These are phyloP conservation scores for Dactylella cylindrospora DNA, from an alignment of 2,329 filamentous ascomycete species.

Conservation along the genomic window DNA sequence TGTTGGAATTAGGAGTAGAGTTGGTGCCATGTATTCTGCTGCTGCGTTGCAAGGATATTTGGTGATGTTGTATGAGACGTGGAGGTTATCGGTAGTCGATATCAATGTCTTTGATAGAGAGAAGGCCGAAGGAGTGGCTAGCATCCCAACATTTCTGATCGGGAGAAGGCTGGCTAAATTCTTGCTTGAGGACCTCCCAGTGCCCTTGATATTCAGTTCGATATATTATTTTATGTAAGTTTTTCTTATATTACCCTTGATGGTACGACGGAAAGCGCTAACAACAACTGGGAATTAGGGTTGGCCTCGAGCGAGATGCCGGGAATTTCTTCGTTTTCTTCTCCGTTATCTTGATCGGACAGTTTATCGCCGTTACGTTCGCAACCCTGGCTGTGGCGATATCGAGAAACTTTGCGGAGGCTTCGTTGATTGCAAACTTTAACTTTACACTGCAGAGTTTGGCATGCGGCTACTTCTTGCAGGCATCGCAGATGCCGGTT, in stretches of 20 bases:
- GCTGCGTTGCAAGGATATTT: conserved; percentile 74
- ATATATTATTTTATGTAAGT: conserved; percentile 33
- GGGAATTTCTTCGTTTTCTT: conserved; percentile 73
- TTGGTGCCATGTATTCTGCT: conserved; percentile 72
- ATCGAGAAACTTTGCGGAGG: conserved; percentile 67
- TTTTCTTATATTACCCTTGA: too few species aligned
- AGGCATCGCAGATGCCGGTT: conserved; percentile 70
- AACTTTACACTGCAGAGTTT: conserved; percentile 72
- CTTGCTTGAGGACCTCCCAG: conserved; percentile 70
- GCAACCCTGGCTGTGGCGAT: conserved; percentile 68
- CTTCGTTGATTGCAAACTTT: conserved; percentile 71
- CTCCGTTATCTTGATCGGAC: conserved; percentile 66
- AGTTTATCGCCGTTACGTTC: conserved; percentile 73
- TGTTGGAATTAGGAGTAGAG: conserved; percentile 70
- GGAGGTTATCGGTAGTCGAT: conserved; percentile 69
- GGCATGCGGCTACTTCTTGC: conserved; percentile 75
- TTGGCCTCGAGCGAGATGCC: conserved; percentile 66
- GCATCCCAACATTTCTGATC: conserved; percentile 68
- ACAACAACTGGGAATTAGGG: conserved; percentile 61
- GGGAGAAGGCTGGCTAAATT: conserved; percentile 70
- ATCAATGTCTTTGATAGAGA: conserved; percentile 76
- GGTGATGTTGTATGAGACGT: conserved; percentile 73
- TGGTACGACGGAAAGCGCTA: neutral
- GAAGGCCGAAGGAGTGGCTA: conserved; percentile 70
- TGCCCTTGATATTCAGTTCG: conserved; percentile 66